Conservation (phyloP, 148 eudicot species). For the Suaeda aralocaspica region DNA sequence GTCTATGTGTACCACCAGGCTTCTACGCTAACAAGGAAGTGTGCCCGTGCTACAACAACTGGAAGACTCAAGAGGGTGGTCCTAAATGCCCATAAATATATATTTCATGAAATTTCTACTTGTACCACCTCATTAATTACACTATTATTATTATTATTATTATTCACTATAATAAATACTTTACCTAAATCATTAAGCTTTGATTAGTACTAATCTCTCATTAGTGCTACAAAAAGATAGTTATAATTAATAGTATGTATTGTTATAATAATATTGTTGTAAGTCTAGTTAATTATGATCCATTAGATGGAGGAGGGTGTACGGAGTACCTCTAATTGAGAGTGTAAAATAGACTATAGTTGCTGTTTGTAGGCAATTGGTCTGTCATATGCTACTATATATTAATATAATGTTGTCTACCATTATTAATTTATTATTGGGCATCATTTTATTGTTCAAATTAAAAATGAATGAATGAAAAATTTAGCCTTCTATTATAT, state of each 20-base stretch:
- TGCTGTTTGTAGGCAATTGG: not conserved
- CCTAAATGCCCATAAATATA: slow-evolving; percentile 55
- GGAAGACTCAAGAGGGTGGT: slow-evolving; percentile 58
- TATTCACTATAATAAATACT: not conserved
- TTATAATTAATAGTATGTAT: not conserved
- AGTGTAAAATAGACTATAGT: not conserved
- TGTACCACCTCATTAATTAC: not conserved
- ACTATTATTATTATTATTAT: not conserved
- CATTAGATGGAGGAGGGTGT: not conserved
- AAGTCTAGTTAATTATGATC: not conserved
- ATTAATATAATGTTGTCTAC: too few species aligned
- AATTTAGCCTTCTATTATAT: too few species aligned
- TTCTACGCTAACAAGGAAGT: slow-evolving; percentile 46
- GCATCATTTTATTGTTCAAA: too few species aligned
- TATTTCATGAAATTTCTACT: too few species aligned
- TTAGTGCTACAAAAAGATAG: not conserved
- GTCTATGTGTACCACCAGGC: slow-evolving; percentile 54
- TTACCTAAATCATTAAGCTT: too few species aligned
- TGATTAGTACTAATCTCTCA: not conserved
- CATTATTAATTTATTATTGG: too few species aligned
- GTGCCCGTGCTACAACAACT: slow-evolving; percentile 62
- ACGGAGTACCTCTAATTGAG: not conserved
- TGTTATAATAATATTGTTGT: too few species aligned
- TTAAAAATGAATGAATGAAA: too few species aligned
- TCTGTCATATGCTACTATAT: not conserved